Base-by-base conservation (phyloP, 495 filamentous ascomycete genomes). In the Xylaria grammica region DNA sequence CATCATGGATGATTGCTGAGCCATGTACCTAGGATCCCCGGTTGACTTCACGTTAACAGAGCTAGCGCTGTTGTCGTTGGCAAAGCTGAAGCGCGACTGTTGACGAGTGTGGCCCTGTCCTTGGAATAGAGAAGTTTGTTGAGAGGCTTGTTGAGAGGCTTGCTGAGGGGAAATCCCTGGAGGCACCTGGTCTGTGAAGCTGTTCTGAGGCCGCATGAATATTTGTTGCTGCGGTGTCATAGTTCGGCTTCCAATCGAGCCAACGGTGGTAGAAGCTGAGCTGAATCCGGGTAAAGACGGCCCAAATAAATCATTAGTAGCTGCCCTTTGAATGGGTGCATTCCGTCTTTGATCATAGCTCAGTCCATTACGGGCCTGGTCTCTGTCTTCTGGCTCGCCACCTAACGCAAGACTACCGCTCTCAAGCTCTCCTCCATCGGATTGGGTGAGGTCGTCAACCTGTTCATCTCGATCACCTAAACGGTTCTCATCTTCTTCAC, bases 1-100 rank as follows among this genome's bases (percentile, higher is more conserved):
- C 90, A 97, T 93, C 87, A 95, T 90, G 11, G 89, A 89, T 3
- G 90, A 85, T 77, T 96, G 93, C 74, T 97, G 96, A 44, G 89
- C 91, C 84, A 97, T 86, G 71, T 96, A 86, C 65, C 94, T 88
- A 32, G 90, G 83, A 69, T 96, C 97, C 9, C 88, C 87, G 15
- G 91, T 84, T 44, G 93, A 88, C 77, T 98, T 97, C 15, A 94
- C 85, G n/a, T 77, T 79, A 60, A 82, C 74, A n/a, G 89, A 81
- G 0, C 87, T 85, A 20, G 88, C 81, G 26, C 85, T 85, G 1
- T 81, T 76, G 32, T 82, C 78, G 68, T 91, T 96, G 62, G 91
- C 85, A 73, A 98, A 97, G 59, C 86, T 91, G 75, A 94, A 98
- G 27, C 94, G 85, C 2, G 95, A 97, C 22, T 91, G 87, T 70